phyloP scores from a whole-genome alignment of 2,329 filamentous ascomycete genomes.

The Exophiala calicioides region DNA sequence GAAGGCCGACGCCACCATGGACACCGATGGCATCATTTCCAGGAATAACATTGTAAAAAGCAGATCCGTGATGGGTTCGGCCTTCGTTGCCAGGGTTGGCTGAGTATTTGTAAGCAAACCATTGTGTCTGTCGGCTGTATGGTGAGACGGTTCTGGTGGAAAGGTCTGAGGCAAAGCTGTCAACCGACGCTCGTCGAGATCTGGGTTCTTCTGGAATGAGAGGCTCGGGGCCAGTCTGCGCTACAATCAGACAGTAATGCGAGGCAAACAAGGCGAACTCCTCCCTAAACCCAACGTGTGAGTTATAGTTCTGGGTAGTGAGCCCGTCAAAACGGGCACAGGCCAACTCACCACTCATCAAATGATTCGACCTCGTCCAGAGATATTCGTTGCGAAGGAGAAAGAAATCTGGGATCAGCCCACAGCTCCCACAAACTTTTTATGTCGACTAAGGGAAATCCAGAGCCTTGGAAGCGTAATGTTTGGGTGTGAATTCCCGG shows the following conservation, averaged over 20 bases:
- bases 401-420: conserved; percentile 68
- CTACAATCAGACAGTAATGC: conserved; percentile 70
- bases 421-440: conserved; percentile 81
- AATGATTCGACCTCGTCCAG: conserved; percentile 78
- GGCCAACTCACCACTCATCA: conserved; percentile 69
- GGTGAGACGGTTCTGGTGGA: conserved; percentile 31
- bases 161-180: conserved; percentile 30
- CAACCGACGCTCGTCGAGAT: conserved; percentile 27
- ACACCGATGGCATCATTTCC: conserved; percentile 38
- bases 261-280: conserved; percentile 82
- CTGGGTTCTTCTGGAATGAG: conserved; percentile 25
- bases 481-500: conserved; percentile 66
- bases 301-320: background rate
- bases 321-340: too few species aligned
- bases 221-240: conserved; percentile 29
- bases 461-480: conserved; percentile 65
- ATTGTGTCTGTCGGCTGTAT: conserved; percentile 22
- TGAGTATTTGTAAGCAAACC: conserved; percentile 37
- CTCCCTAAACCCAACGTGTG: conserved; percentile 50
- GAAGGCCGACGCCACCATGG: conserved; percentile 46
- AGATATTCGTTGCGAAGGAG: conserved; percentile 56
- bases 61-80: conserved; percentile 62
- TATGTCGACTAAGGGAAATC: conserved; percentile 65
- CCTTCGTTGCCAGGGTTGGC: conserved; percentile 45
- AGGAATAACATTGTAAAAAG: conserved; percentile 47